Percentiles rank a stretch among this genome's conserved stretches.
phyloP scores from a whole-genome alignment of 2,329 filamentous ascomycete genomes.

The Fusarium goolgardi region DNA sequence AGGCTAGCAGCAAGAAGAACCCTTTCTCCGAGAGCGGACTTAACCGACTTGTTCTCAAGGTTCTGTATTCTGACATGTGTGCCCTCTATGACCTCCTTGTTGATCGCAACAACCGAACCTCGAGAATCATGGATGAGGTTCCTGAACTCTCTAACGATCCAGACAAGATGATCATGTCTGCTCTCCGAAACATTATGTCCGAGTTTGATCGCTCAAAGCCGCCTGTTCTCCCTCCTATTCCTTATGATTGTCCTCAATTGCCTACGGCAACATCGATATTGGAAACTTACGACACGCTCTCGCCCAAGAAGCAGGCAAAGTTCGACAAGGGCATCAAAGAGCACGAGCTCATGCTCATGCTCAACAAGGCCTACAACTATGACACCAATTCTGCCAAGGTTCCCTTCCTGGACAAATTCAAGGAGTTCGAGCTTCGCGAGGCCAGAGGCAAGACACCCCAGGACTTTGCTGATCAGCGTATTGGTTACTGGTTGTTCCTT shows the following conservation, averaged over 20 bases:
- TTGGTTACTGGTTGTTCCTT: slow-evolving; percentile 84
- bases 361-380: slow-evolving; percentile 85
- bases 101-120: slow-evolving; percentile 81
- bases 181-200: slow-evolving; percentile 80
- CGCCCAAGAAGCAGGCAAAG: slow-evolving; percentile 79
- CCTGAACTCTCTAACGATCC: slow-evolving; percentile 66
- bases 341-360: slow-evolving; percentile 78
- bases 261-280: slow-evolving; percentile 76
- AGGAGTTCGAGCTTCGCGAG: slow-evolving; percentile 76
- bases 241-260: slow-evolving; percentile 85
- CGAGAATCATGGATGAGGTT: slow-evolving; percentile 77
- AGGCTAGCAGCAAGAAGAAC: slow-evolving; percentile 92
- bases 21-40: slow-evolving; percentile 86
- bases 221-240: slow-evolving; percentile 89
- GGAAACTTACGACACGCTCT: slow-evolving; percentile 71
- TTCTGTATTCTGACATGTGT: slow-evolving; percentile 87
- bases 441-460: slow-evolving; percentile 70
- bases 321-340: slow-evolving; percentile 79
- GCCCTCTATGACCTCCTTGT: slow-evolving; percentile 89
- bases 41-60: slow-evolving; percentile 83
- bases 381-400: slow-evolving; percentile 70
- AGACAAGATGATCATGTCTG: slow-evolving; percentile 72
- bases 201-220: slow-evolving; percentile 92
- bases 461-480: slow-evolving; percentile 77
- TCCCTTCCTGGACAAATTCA: slow-evolving; percentile 77